phyloP scores from a whole-genome alignment of 129 eudicot species.

The Deinandra increscens region DNA sequence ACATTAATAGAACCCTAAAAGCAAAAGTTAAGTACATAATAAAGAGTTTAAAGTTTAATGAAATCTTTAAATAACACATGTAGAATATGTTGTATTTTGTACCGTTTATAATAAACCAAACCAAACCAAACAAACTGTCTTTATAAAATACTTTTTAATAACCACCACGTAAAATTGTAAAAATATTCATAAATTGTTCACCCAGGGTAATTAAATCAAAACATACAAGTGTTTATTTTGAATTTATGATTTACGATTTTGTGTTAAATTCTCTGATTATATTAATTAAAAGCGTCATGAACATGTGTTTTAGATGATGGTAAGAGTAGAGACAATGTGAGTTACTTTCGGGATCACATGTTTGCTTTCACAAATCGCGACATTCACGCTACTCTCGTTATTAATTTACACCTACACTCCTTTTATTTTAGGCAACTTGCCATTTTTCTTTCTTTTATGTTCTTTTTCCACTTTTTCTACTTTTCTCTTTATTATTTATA shows the following conservation, averaged over 20 bases:
- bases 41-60: not conserved
- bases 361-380: conserved; percentile 32
- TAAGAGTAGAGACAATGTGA: conserved; percentile 16
- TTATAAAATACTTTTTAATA: too few species aligned
- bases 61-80: conserved; percentile 5
- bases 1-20: not conserved
- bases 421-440: conserved; percentile 21
- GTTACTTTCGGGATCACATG: conserved; percentile 35
- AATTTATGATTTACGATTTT: too few species aligned
- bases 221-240: too few species aligned
- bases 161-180: too few species aligned
- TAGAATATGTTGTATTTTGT: not conserved
- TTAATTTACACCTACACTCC: conserved; percentile 13
- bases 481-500: conserved; percentile 24
- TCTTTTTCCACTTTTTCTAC: not conserved
- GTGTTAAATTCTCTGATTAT: too few species aligned
- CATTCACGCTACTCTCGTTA: conserved; percentile 32
- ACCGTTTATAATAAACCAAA: not conserved
- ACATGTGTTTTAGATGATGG: not conserved
- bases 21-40: conserved; percentile 6
- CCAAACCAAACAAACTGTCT: too few species aligned
- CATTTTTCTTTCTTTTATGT: not conserved
- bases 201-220: too few species aligned
- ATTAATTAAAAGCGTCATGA: not conserved
- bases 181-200: too few species aligned